Conservation (phyloP, 2,329 filamentous ascomycete genomes). For the Biscogniauxia sp. region DNA sequence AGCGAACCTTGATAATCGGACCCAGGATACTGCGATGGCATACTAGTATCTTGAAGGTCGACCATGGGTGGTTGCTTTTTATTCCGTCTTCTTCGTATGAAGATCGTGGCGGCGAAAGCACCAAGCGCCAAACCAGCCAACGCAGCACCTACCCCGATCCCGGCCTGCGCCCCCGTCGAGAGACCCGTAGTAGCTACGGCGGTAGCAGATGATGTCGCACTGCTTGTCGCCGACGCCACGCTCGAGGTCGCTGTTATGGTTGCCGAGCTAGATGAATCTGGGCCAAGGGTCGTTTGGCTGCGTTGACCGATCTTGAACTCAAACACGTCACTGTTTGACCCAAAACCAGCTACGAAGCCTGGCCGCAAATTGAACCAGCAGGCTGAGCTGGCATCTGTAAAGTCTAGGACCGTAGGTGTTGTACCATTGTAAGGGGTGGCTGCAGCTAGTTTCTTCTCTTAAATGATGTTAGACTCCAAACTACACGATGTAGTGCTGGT, state of each 20-base stretch:
- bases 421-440: slow-evolving; percentile 7
- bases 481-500: not conserved
- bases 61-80: not conserved
- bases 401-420: slow-evolving; percentile 3
- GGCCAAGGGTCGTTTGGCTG: slow-evolving; percentile 4
- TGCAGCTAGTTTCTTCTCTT: slow-evolving; percentile 1
- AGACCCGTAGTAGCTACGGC: not conserved
- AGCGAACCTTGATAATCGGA: slow-evolving; percentile 4
- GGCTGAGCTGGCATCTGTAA: not conserved
- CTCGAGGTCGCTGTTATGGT: not conserved
- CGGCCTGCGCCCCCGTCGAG: slow-evolving; percentile 7
- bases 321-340: slow-evolving; percentile 5
- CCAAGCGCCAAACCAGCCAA: slow-evolving; percentile 7
- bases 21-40: slow-evolving; percentile 8
- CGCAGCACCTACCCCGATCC: slow-evolving; percentile 10
- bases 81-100: slow-evolving; percentile 2
- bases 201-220: not conserved
- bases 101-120: slow-evolving; percentile 1
- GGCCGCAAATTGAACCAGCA: slow-evolving; percentile 14
- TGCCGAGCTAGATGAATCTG: not conserved
- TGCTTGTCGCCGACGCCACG: not conserved
- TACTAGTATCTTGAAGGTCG: slow-evolving; percentile 2
- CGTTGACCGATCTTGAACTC: not conserved
- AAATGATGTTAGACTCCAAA: not conserved
- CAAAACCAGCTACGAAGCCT: not conserved